Evolutionary conservation across 495 filamentous ascomycete species (phyloP), one percentile per base, ranked within the genome.

Genomic region (Penicillium goetzii): DNA sequence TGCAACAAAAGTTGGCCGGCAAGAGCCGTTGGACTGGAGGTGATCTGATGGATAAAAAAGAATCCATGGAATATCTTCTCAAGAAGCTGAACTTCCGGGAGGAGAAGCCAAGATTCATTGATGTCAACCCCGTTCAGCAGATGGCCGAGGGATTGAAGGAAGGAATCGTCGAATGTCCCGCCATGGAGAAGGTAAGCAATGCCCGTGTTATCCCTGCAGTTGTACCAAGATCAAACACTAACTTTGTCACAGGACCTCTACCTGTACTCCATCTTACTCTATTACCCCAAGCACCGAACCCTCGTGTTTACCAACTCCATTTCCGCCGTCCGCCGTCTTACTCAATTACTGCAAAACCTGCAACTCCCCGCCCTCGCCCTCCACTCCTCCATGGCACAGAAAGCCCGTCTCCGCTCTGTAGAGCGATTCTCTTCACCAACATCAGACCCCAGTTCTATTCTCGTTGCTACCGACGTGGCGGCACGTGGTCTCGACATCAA

Each of bases 251-350:
- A 91, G 84, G 95, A 99, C 74, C 87, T 99, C 50, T 98, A 93
- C 68, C 88, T 97, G 56, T 98, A 98, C 76, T 84, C 93, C 0
- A 81, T 96, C 32, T 81, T 98, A 14, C 84, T 98, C 4, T 87
- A 95, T 63, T 87, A 97, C 65, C 88, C 92, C 25, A 88, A 88
- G 40, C 83, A 84, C 58, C 89, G 91, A 26, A 90, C 91, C 3
- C 81, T 98, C 2, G 85, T 99, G 21, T 98, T 99, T 74, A 90
- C 93, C 38, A 99, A 99, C 78, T 97, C 93, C 10, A 97, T 99
- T 69, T 89, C 89, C 66, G 90, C 93, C 1, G 93, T 96, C 67
- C 90, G 93, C 15, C 93, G 95, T 40, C 80, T 99, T 8, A 87
- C 89, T 0, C 90, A 95, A 23, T 83, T 97, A 60, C 84, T 99